phyloP scores from a whole-genome alignment of 345 rosid species.

The Gossypium turneri region DNA sequence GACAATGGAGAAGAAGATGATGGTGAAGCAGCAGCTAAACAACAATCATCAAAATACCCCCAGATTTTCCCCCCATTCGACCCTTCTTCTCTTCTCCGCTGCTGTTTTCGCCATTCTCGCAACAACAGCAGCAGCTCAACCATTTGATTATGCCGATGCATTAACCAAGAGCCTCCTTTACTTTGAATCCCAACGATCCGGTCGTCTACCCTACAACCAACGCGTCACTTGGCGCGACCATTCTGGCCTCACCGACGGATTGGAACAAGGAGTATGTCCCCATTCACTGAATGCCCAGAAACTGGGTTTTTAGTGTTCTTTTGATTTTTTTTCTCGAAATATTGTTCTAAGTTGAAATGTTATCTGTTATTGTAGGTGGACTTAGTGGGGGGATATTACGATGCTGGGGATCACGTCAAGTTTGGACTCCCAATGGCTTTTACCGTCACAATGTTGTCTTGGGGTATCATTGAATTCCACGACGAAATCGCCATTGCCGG shows the following conservation, averaged over 20 bases:
- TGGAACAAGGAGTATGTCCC: slow-evolving; percentile 69
- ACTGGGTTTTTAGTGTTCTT: not conserved
- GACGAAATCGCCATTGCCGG: slow-evolving; percentile 61
- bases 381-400: slow-evolving; percentile 94
- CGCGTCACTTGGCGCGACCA: slow-evolving; percentile 87
- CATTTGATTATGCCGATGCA: slow-evolving; percentile 67
- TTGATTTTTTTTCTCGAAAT: not conserved
- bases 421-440: slow-evolving; percentile 98
- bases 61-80: slow-evolving; percentile 3
- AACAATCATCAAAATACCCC: not conserved
- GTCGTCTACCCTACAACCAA: slow-evolving; percentile 82
- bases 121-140: not conserved
- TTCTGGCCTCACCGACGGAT: slow-evolving; percentile 91
- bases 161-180: slow-evolving; percentile 82
- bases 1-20: slow-evolving; percentile 11
- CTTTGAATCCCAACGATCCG: slow-evolving; percentile 92
- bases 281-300: not conserved
- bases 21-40: not conserved
- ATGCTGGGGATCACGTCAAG: slow-evolving; percentile 94
- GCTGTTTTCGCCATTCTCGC: slow-evolving; percentile 11
- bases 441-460: slow-evolving; percentile 86
- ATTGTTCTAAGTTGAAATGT: not conserved
- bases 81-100: slow-evolving; percentile 15
- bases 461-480: slow-evolving; percentile 73
- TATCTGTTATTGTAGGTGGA: slow-evolving; percentile 50